Evolutionary conservation across 169 alveolate species (phyloP).

Genomic region (Cryptosporidium parvum): DNA sequence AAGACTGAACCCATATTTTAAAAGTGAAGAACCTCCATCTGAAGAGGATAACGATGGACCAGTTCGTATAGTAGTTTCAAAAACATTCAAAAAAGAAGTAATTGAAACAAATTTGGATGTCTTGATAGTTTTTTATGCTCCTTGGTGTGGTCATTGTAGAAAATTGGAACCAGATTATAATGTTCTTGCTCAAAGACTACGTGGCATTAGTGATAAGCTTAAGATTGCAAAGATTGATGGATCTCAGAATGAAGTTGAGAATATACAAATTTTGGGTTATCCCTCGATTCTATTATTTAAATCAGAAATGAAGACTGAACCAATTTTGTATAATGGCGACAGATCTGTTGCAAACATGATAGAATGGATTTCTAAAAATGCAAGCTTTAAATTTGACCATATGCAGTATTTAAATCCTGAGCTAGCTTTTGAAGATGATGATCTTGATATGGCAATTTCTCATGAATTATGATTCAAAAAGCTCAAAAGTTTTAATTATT

Average conservation of each 20-base stretch:
- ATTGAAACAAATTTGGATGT: conserved; percentile 74
- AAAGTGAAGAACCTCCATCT: conserved; percentile 71
- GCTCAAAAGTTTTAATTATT: background rate
- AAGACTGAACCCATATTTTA: conserved; percentile 60
- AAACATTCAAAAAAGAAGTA: conserved; percentile 68
- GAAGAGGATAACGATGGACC: conserved; percentile 71
- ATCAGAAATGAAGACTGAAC: conserved; percentile 42
- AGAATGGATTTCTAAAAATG: conserved; percentile 32
- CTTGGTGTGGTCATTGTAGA: conserved; percentile 93
- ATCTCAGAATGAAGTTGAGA: conserved; percentile 76
- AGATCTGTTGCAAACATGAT: conserved; percentile 59
- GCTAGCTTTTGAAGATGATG: conserved; percentile 73
- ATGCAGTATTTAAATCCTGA: conserved; percentile 62
- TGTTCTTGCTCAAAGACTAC: conserved; percentile 69
- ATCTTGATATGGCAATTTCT: conserved; percentile 72
- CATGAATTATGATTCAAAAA: conserved; percentile 43
- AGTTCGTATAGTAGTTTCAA: conserved; percentile 66
- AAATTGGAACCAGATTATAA: conserved; percentile 86
- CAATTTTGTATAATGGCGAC: conserved; percentile 62
- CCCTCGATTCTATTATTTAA: conserved; percentile 79
- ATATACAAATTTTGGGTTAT: conserved; percentile 76
- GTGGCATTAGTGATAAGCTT: conserved; percentile 48
- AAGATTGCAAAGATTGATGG: conserved; percentile 77
- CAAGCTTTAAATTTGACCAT: conserved; percentile 33
- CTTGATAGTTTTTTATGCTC: conserved; percentile 87